Evolutionary conservation across 2,329 filamentous ascomycete species (phyloP), one percentile per base, ranked within the genome.

Genomic region (Lithohypha guttulata): DNA sequence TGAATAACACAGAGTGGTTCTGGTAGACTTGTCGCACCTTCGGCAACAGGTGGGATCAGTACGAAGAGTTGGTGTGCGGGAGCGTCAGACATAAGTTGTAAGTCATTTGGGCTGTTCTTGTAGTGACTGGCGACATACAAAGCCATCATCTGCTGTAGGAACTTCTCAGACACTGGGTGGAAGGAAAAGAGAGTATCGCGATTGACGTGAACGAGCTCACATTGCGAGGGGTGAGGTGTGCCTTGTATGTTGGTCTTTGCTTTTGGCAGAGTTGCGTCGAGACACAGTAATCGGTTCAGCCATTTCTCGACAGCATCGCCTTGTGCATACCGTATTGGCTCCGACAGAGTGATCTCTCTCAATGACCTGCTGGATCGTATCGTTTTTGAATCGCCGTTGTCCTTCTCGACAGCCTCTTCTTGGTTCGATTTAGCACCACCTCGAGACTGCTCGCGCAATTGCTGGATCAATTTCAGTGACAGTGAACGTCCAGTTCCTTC

Each of bases 31-130:
- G 79, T 79, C 39, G 78, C 78, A 38, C 79, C 75, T 49, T 89
- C 83, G 2, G 81, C 71, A 11, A 89, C 77, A 0, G 91, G 89
- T 2, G 87, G 82, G 2, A 93, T 85, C 17, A 98, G 75, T 7
- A 96, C 91, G 54, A 91, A 98, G 5, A 98, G 74, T 58, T 96
- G 87, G 61, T 98, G 91, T 1, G 91, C 89, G 1, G 91, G 91
- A 1, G 91, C 91, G 61, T 98, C 91, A 45, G 85, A 94, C 85
- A 98, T 93, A 42, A 98, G 74, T 59, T 96, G 91, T n/a, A 98
- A 71, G 54, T 98, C 91, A 53, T 98, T 93, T 0, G 91, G 91
- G 0, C 87, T 85, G 63, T 98, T 98, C 63, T 96, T 96, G 70
- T 98, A 95, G 61, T 94, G 86, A 51, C 85, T 93, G 19, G 91